Percentiles rank a stretch among this genome's conserved stretches.
Conservation (phyloP, 768 basidiomycete species). For the Suillus subluteus region DNA sequence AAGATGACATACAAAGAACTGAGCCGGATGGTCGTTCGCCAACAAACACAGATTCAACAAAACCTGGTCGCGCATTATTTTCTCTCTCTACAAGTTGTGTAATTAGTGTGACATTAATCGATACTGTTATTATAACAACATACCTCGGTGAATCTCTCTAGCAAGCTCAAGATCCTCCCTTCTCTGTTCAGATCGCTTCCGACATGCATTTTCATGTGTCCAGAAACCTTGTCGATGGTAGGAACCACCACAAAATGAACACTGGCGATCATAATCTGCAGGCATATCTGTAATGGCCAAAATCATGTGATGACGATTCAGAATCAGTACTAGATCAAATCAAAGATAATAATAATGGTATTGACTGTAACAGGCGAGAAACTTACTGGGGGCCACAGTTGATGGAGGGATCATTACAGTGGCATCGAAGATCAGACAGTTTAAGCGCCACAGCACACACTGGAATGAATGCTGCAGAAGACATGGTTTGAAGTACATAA, state of each 20-base stretch:
- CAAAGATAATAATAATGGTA: neutral
- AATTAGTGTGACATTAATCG: neutral
- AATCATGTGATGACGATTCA: too few relatives aligned
- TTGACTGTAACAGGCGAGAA: neutral
- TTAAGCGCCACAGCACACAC: neutral
- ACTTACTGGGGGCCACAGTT: neutral
- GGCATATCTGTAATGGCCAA: neutral
- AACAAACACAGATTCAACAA: neutral
- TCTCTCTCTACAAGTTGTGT: neutral
- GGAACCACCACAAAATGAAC: neutral
- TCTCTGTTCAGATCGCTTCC: neutral
- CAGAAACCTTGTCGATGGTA: neutral
- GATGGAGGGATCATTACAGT: neutral
- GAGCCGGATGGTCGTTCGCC: neutral
- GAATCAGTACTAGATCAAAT: too few relatives aligned
- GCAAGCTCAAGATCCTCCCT: neutral
- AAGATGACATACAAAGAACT: neutral
- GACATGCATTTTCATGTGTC: neutral
- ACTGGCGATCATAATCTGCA: neutral
- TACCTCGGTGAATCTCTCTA: neutral
- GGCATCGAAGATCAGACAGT: neutral
- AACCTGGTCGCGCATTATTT: neutral
- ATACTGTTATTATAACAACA: neutral
- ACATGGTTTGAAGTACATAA: too few relatives aligned
- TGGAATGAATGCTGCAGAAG: neutral